Evolutionary conservation across 306 rosid genomes (phyloP).

Genomic region (Prunus padus): DNA sequence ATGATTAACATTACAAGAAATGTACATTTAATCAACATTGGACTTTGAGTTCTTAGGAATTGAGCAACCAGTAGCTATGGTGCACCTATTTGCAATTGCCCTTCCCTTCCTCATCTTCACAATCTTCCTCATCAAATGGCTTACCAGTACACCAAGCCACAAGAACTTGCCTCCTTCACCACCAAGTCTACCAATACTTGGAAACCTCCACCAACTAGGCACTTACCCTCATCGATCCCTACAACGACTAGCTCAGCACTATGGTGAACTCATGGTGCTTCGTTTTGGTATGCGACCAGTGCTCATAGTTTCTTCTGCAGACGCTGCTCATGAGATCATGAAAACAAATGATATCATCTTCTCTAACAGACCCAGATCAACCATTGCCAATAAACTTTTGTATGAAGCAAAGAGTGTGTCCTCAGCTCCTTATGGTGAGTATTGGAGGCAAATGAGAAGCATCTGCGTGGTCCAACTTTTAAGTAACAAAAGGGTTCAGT

Average conservation of each 20-base stretch:
- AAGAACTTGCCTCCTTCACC: constrained; percentile 32
- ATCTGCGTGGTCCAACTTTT: constrained; percentile 27
- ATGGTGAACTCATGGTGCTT: constrained; percentile 36
- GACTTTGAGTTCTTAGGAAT: not conserved
- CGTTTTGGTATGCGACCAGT: constrained; percentile 25
- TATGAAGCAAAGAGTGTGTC: constrained; percentile 20
- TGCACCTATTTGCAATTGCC: not conserved
- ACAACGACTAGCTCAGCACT: not conserved
- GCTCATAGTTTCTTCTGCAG: constrained; percentile 25
- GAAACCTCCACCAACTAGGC: constrained; percentile 35
- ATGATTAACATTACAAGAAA: not conserved
- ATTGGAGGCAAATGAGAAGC: constrained; percentile 40
- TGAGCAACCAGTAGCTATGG: not conserved
- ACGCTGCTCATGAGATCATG: constrained; percentile 33
- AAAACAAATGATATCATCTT: constrained; percentile 36
- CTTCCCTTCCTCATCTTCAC: constrained; percentile 6
- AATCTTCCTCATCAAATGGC: constrained; percentile 20
- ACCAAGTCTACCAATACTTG: constrained; percentile 26
- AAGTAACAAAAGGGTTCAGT: constrained; percentile 35
- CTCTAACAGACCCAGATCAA: constrained; percentile 22
- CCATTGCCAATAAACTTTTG: not conserved
- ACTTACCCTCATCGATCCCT: constrained; percentile 25
- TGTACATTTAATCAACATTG: not conserved
- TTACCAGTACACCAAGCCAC: not conserved
- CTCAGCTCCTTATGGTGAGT: constrained; percentile 34